Conservation (phyloP, 345 rosid genomes). For the Viola odorata region DNA sequence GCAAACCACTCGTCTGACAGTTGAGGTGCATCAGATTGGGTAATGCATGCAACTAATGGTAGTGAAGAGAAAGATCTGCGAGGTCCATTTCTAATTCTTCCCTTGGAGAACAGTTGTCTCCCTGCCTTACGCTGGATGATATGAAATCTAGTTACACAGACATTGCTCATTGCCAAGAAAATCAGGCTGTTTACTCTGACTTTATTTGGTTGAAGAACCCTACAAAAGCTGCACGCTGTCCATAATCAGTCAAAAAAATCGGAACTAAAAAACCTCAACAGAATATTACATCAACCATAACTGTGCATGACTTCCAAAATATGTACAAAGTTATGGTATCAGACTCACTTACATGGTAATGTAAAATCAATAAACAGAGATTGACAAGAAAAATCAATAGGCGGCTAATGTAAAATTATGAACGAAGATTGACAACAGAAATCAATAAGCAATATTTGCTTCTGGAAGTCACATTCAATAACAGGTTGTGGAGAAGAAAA, state of each 20-base stretch:
- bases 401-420: not conserved
- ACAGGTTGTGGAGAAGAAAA: not conserved
- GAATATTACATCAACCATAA: slow-evolving; percentile 2
- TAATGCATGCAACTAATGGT: slow-evolving; percentile 31
- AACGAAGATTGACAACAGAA: not conserved
- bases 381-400: not conserved
- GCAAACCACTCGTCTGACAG: slow-evolving; percentile 96
- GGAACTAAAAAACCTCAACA: too few relatives aligned
- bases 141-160: slow-evolving; percentile 27
- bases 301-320: not conserved
- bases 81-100: slow-evolving; percentile 20
- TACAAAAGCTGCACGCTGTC: slow-evolving; percentile 24
- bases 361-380: not conserved
- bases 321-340: not conserved
- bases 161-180: slow-evolving; percentile 39
- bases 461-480: too few relatives aligned
- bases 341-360: not conserved
- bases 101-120: slow-evolving; percentile 12
- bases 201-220: slow-evolving; percentile 24
- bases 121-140: slow-evolving; percentile 20
- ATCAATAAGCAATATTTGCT: not conserved
- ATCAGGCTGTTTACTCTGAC: slow-evolving; percentile 16
- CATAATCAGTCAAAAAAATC: slow-evolving; percentile 1
- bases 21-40: slow-evolving; percentile 59
- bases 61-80: slow-evolving; percentile 31